Conservation (phyloP, 768 basidiomycete species). For the Chalciporus pseudorubinellus region DNA sequence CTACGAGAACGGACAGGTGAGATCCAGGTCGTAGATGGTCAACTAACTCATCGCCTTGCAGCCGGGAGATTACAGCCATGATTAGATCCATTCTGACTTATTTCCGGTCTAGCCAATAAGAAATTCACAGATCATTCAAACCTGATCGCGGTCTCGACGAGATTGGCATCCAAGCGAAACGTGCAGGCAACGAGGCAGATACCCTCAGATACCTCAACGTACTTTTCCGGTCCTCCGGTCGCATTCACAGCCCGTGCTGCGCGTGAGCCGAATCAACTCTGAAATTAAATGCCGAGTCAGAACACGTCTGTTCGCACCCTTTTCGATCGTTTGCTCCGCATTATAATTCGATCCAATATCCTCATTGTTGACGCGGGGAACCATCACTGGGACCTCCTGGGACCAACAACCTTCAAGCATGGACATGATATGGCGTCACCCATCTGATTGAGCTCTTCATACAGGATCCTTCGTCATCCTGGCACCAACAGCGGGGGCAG, state of each 20-base stretch:
- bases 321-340: background rate
- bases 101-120: conserved; percentile 27
- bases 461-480: background rate
- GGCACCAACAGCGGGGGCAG: background rate
- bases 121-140: conserved; percentile 13
- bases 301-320: background rate
- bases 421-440: background rate
- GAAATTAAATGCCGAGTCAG: conserved; percentile 23
- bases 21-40: conserved; percentile 16
- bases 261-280: conserved; percentile 2
- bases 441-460: background rate
- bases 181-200: conserved; percentile 32
- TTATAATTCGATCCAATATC: background rate
- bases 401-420: background rate
- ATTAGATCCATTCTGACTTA: conserved; percentile 29
- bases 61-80: conserved; percentile 21
- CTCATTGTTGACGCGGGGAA: background rate
- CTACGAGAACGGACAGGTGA: conserved; percentile 21
- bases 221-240: background rate
- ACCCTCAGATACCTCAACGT: conserved; percentile 7
- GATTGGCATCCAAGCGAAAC: conserved; percentile 29
- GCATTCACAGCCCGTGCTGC: conserved; percentile 5
- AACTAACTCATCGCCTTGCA: conserved; percentile 13
- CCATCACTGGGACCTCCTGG: background rate
- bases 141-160: conserved; percentile 24